Evolutionary conservation across 148 eudicot genomes (phyloP).

Genomic region (Spergularia marina): DNA sequence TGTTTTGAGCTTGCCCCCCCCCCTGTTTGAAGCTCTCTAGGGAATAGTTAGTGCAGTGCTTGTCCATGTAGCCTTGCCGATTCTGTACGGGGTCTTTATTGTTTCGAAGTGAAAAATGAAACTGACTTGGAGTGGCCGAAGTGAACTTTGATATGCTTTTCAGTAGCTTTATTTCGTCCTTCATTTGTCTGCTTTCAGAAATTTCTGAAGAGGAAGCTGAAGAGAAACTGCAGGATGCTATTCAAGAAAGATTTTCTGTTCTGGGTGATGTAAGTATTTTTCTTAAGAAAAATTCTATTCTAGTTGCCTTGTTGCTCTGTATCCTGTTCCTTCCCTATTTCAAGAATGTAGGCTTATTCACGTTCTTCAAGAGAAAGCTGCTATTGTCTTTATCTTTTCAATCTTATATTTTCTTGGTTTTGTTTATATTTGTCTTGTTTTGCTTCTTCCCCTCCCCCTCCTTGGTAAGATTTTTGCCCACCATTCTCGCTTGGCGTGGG

Average conservation of each 20-base stretch:
- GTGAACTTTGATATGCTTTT: slow-evolving; percentile 5
- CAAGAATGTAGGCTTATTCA: not conserved
- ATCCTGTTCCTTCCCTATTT: not conserved
- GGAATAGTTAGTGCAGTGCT: not conserved
- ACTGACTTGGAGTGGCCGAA: not conserved
- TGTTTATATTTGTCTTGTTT: too few relatives aligned
- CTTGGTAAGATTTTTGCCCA: too few relatives aligned
- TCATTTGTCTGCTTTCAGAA: slow-evolving; percentile 49
- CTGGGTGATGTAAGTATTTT: slow-evolving; percentile 74
- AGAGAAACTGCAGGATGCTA: slow-evolving; percentile 83
- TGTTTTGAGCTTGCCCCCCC: not conserved
- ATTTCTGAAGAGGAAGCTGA: slow-evolving; percentile 97
- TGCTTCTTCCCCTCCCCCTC: too few relatives aligned
- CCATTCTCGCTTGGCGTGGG: not conserved
- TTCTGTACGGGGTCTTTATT: not conserved
- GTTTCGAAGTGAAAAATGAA: not conserved
- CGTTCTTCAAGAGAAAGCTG: not conserved
- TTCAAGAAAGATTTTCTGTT: slow-evolving; percentile 89
- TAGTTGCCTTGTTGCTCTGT: not conserved
- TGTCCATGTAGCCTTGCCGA: not conserved
- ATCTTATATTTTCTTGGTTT: not conserved
- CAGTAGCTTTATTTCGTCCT: not conserved
- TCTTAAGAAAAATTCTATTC: not conserved
- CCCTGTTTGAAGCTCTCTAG: not conserved
- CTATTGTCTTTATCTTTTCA: not conserved